Percentiles rank a stretch among this genome's conserved stretches.
Conservation (phyloP, 768 basidiomycete species). For the Leccinum olivaceopallidum region DNA sequence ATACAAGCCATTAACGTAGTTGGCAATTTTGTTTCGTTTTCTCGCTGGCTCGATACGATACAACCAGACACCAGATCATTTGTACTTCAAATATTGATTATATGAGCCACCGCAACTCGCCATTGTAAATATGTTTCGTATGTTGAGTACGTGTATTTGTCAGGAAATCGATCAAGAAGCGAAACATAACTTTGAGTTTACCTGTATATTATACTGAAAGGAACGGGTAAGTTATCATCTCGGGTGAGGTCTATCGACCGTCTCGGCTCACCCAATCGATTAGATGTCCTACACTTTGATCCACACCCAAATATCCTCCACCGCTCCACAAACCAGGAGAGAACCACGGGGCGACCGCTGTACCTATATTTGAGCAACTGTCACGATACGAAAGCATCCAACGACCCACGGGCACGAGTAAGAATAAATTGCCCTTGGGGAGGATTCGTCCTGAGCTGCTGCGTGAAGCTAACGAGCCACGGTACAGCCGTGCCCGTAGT, state of each 20-base stretch:
- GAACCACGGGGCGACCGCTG: constrained; percentile 10
- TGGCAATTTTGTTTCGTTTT: no score
- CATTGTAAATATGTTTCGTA: no score
- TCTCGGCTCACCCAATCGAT: constrained; percentile 41
- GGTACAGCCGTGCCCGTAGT: constrained; percentile 31
- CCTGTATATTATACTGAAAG: constrained; percentile 1
- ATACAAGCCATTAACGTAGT: no score
- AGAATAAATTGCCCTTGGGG: constrained; percentile 26
- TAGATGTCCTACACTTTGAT: constrained; percentile 34
- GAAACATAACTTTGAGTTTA: background rate
- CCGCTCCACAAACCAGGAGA: background rate
- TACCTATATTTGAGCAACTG: background rate
- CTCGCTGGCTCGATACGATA: no score
- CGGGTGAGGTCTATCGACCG: background rate
- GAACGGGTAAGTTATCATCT: background rate
- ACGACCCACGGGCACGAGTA: constrained; percentile 29
- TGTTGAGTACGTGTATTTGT: no score
- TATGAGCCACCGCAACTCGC: no score
- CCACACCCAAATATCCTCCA: constrained; percentile 37
- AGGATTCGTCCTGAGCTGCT: constrained; percentile 21
- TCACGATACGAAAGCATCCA: background rate
- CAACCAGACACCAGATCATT: no score
- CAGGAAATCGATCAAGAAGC: background rate
- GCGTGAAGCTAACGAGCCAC: constrained; percentile 34
- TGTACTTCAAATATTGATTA: no score